Percentiles rank a stretch among this genome's conserved stretches.
Conservation (phyloP, 1,284 basidiomycete genomes). For the Ustilago crameri region DNA sequence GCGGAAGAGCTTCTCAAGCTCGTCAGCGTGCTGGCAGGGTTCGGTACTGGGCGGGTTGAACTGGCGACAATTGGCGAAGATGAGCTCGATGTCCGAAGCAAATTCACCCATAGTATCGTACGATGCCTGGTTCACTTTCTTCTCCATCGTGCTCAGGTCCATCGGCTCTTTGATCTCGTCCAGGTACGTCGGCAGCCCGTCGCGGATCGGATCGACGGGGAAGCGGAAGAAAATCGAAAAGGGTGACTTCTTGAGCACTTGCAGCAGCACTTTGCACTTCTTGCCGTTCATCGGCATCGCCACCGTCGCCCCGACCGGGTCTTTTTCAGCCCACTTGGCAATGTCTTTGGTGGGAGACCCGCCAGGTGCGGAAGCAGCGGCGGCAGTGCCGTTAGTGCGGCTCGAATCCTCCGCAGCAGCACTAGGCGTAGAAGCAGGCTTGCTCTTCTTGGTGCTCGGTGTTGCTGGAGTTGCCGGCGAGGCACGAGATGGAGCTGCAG, state of each 20-base stretch:
- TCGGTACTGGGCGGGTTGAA: slow-evolving; percentile 73
- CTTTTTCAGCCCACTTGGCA: slow-evolving; percentile 37
- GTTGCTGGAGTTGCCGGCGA: slow-evolving; percentile 16
- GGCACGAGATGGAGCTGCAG: slow-evolving; percentile 9
- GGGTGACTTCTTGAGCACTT: slow-evolving; percentile 75
- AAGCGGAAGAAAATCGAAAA: slow-evolving; percentile 81
- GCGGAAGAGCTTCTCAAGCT: slow-evolving; percentile 82
- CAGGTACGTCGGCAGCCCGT: slow-evolving; percentile 87
- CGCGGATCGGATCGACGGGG: slow-evolving; percentile 82
- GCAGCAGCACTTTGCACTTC: slow-evolving; percentile 81
- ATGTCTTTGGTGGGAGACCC: slow-evolving; percentile 30
- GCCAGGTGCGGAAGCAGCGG: slow-evolving; percentile 4
- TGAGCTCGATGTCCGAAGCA: slow-evolving; percentile 81
- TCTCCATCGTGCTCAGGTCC: slow-evolving; percentile 88
- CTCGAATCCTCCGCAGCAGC: slow-evolving; percentile 3
- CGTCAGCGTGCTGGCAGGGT: slow-evolving; percentile 77
- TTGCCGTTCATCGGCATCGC: slow-evolving; percentile 63
- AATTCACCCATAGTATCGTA: slow-evolving; percentile 72
- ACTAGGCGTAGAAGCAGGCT: slow-evolving; percentile 10
- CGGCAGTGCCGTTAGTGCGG: slow-evolving; percentile 14
- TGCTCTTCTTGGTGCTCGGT: slow-evolving; percentile 24
- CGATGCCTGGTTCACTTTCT: slow-evolving; percentile 70
- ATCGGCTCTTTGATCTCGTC: slow-evolving; percentile 91
- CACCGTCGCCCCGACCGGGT: slow-evolving; percentile 48
- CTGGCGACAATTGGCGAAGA: slow-evolving; percentile 82